Percentiles rank a stretch among this genome's conserved stretches.
Conservation (phyloP, 192 early-diverging fungal species). For the Rhizophagus clarus region DNA sequence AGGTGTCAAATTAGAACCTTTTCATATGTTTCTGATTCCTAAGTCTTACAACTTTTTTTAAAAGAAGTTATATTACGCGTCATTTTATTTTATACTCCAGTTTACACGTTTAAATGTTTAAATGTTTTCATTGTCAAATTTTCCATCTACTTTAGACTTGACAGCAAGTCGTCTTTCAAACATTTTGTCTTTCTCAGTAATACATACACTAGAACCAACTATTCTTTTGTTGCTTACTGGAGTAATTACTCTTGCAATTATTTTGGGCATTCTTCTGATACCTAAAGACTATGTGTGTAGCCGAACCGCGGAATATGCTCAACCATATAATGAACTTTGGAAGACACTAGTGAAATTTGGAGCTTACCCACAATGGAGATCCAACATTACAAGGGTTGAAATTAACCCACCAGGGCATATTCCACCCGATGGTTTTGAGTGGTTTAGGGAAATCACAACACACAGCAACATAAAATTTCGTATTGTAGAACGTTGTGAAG, state of each 20-base stretch:
- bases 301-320: neutral
- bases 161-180: neutral
- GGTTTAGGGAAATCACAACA: conserved; percentile 10
- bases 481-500: neutral
- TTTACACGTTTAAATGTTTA: neutral
- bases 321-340: neutral
- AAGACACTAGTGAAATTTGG: neutral
- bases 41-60: too few relatives aligned
- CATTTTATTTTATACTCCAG: neutral
- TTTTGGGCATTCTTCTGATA: neutral
- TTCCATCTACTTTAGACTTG: neutral
- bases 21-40: too few relatives aligned
- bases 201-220: neutral
- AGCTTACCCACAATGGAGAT: conserved; percentile 9
- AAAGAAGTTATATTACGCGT: neutral
- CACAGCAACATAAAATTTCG: neutral
- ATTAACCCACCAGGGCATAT: neutral
- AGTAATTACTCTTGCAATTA: neutral
- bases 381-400: neutral
- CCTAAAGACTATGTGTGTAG: conserved; percentile 13
- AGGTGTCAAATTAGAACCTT: too few relatives aligned
- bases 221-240: neutral
- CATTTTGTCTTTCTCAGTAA: neutral
- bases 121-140: neutral
- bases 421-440: conserved; percentile 17